Evolutionary conservation across 129 eudicot genomes (phyloP), one percentile per base, ranked within the genome.

Genomic region (Tanacetum coccineum): DNA sequence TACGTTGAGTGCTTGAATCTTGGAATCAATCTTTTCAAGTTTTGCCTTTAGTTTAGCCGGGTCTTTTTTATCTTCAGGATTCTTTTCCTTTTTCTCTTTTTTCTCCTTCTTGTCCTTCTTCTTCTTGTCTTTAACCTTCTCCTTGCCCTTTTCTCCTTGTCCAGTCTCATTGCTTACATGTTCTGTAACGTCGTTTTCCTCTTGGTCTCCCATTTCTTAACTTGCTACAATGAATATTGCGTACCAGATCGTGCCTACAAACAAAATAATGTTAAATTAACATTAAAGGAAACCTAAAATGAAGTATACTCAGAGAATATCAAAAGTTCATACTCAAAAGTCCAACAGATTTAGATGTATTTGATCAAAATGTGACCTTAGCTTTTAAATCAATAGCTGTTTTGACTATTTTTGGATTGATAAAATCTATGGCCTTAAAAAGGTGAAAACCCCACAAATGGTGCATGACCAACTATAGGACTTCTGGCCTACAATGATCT

Each of bases 21-120:
- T 80, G 9, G 73, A 45, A 14, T 84, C 83, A 46, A 90, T 68
- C 72, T 82, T 84, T 62, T 82, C 91, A 19, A 86, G 73, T 68
- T 84, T 86, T 5, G 42, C 73, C 66, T 78, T 86, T 11, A 90
- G 75, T 69, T 87, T 84, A 18, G 82, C 45, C 4, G 87, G 81
- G 53, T 83, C 84, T 14, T 77, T 85, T 48, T 81, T 79, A 81
- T 85, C 89, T 73, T 85, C 83, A 17, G 90, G 84, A 58, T 81
- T 79, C 78, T 79, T 91, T 22, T 72, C 74, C 81, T 84, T 85
- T 68, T 88, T 82, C 61, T 85, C 78, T 75, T 85, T 73, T 42
- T 67, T 75, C 10, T 70, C 67, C 49, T 78, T 72, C 56, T 78
- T 67, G n/a, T 79, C 70, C 51, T 85, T 77, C 62, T 76, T 78